phyloP scores from a whole-genome alignment of 1,284 basidiomycete genomes.

The Binderoboletus segoi region DNA sequence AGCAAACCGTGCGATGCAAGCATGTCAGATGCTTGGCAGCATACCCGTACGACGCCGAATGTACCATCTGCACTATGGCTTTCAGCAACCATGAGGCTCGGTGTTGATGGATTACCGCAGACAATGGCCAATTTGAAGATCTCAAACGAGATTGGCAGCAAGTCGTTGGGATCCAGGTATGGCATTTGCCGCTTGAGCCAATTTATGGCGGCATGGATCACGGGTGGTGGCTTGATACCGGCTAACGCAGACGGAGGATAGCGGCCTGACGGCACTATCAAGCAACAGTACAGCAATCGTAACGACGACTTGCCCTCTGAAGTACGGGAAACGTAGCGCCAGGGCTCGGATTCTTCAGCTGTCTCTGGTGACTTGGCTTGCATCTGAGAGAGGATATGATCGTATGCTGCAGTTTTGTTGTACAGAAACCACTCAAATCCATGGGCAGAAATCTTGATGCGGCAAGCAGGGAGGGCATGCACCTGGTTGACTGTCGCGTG shows the following conservation, averaged over 20 bases:
- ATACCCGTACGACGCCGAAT: slow-evolving; percentile 74
- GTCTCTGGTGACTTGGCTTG: slow-evolving; percentile 42
- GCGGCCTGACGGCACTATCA: slow-evolving; percentile 25
- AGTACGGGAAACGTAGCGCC: slow-evolving; percentile 24
- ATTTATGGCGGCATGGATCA: slow-evolving; percentile 46
- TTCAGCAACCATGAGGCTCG: slow-evolving; percentile 77
- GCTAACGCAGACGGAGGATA: slow-evolving; percentile 36
- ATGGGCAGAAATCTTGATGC: slow-evolving; percentile 76
- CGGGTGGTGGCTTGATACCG: slow-evolving; percentile 44
- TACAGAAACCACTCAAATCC: slow-evolving; percentile 92
- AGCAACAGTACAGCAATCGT: slow-evolving; percentile 19
- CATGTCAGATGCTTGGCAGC: slow-evolving; percentile 19
- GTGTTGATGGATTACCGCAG: slow-evolving; percentile 83
- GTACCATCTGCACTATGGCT: slow-evolving; percentile 75
- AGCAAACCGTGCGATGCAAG: slow-evolving; percentile 1
- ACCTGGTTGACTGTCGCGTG: slow-evolving; percentile 36
- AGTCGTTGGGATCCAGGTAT: slow-evolving; percentile 72
- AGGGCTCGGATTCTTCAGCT: slow-evolving; percentile 20
- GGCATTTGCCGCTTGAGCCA: slow-evolving; percentile 67
- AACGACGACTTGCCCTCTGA: slow-evolving; percentile 29
- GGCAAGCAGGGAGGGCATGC: slow-evolving; percentile 59
- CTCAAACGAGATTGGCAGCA: slow-evolving; percentile 80
- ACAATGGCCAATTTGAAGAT: slow-evolving; percentile 76
- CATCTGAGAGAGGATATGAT: slow-evolving; percentile 81
- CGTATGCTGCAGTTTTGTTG: slow-evolving; percentile 86